Percentiles rank a stretch among this genome's conserved stretches.
These are phyloP conservation scores for Persicaria maculosa DNA, from an alignment of 148 eudicot genomes.

Conservation along the genomic window DNA sequence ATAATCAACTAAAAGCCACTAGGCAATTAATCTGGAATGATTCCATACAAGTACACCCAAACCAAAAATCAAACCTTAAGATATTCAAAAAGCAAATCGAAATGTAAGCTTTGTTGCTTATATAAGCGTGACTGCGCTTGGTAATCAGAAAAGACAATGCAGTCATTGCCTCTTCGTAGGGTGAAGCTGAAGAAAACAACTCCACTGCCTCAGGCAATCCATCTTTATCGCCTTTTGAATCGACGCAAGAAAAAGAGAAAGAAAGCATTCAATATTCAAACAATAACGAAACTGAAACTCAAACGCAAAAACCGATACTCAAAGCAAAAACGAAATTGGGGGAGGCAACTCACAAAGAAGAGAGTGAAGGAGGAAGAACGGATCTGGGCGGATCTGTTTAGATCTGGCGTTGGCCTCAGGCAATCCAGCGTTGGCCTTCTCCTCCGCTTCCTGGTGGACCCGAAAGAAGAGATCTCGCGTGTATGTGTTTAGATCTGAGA, in stretches of 20 bases:
- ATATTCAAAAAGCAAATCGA: slow-evolving; percentile 66
- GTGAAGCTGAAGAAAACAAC: neutral
- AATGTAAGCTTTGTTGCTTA: slow-evolving; percentile 57
- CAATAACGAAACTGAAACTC: neutral
- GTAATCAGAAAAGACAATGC: slow-evolving; percentile 79
- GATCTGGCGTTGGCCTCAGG: too few relatives aligned
- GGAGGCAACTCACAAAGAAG: too few relatives aligned
- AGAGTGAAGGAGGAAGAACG: too few relatives aligned
- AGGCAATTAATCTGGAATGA: neutral
- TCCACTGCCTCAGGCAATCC: slow-evolving; percentile 19
- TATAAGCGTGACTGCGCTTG: slow-evolving; percentile 67
- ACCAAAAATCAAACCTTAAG: slow-evolving; percentile 34
- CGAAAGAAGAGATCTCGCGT: too few relatives aligned
- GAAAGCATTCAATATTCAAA: neutral
- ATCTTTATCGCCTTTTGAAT: slow-evolving; percentile 23
- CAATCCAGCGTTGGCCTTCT: too few relatives aligned
- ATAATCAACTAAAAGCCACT: neutral
- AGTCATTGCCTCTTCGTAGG: slow-evolving; percentile 75
- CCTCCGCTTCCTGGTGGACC: too few relatives aligned
- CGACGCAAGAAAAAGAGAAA: neutral
- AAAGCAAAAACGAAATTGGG: too few relatives aligned
- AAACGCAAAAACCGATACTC: too few relatives aligned
- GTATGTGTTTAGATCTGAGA: too few relatives aligned
- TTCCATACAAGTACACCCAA: neutral
- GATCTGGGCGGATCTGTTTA: too few relatives aligned